Conservation (phyloP, 768 basidiomycete genomes). For the Suillus subluteus region DNA sequence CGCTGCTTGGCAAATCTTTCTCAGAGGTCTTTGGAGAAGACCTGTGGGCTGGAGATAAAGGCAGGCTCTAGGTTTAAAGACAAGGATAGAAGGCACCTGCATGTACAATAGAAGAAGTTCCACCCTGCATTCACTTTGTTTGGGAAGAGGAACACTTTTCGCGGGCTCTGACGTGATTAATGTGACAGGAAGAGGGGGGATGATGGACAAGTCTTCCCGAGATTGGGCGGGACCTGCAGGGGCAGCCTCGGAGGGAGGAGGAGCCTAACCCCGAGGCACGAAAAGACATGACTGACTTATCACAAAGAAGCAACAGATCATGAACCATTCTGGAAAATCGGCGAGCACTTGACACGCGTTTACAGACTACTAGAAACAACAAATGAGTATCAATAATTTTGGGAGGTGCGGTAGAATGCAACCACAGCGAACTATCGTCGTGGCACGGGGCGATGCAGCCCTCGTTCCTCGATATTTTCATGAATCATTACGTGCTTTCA, state of each 20-base stretch:
- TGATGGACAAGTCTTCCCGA: neutral
- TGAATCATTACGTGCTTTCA: neutral
- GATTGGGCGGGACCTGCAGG: neutral
- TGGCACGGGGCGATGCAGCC: neutral
- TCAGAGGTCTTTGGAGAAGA: slow-evolving; percentile 68
- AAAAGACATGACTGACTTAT: neutral
- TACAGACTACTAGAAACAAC: neutral
- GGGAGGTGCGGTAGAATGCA: neutral
- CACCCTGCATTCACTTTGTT: neutral
- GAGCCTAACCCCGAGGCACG: neutral
- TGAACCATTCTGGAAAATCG: neutral
- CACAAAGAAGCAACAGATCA: neutral
- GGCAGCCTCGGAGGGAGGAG: neutral
- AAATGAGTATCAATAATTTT: neutral
- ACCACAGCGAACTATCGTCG: neutral
- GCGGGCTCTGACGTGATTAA: neutral
- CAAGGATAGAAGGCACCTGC: neutral
- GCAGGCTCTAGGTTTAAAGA: slow-evolving; percentile 36
- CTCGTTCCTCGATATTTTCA: neutral
- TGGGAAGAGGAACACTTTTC: neutral
- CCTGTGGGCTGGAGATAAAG: slow-evolving; percentile 42
- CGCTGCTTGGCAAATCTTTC: slow-evolving; percentile 70
- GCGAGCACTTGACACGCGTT: neutral
- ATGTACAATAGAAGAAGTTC: slow-evolving; percentile 7
- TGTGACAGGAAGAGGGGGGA: neutral